Evolutionary conservation across 805 yeast genomes (phyloP).

Genomic region (Cyberlindnera xishuangbannaensis): DNA sequence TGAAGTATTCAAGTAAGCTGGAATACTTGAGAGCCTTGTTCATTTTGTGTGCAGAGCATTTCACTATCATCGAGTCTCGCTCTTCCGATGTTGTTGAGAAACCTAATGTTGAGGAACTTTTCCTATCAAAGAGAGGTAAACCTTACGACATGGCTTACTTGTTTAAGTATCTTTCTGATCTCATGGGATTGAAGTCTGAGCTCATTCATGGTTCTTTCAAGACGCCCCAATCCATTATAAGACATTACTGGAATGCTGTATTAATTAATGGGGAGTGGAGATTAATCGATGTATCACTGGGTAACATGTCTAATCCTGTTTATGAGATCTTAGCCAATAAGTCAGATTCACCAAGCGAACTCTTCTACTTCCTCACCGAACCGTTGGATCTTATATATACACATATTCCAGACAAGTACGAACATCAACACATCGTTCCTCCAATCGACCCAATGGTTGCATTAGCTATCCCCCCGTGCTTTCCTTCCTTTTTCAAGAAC

Average conservation of each 20-base stretch:
- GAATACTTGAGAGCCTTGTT: constrained; percentile 65
- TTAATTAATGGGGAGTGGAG: constrained; percentile 72
- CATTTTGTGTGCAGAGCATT: constrained; percentile 56
- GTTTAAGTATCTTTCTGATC: constrained; percentile 65
- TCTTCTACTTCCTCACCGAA: constrained; percentile 70
- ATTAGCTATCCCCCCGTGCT: constrained; percentile 77
- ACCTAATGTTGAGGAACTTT: constrained; percentile 30
- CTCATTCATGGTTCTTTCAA: constrained; percentile 80
- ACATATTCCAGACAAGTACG: constrained; percentile 76
- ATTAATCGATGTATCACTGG: constrained; percentile 67
- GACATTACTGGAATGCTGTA: constrained; percentile 88
- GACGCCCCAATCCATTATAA: constrained; percentile 63
- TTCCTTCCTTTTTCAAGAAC: constrained; percentile 69
- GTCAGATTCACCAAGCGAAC: constrained; percentile 27
- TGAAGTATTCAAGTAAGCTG: constrained; percentile 44
- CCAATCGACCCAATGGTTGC: constrained; percentile 76
- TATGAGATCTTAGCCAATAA: constrained; percentile 34
- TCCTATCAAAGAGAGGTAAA: constrained; percentile 48
- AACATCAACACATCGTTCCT: constrained; percentile 82
- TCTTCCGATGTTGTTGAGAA: constrained; percentile 17
- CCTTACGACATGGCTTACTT: constrained; percentile 72
- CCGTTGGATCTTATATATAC: constrained; percentile 76
- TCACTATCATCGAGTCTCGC: constrained; percentile 33
- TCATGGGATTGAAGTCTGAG: constrained; percentile 67
- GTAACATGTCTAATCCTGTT: constrained; percentile 51